A percentile compares a stretch with the other conserved stretches of the same genome.
Evolutionary conservation across 176 grass and related monocot species (phyloP).

Genomic region (Pontederia paniculata): DNA sequence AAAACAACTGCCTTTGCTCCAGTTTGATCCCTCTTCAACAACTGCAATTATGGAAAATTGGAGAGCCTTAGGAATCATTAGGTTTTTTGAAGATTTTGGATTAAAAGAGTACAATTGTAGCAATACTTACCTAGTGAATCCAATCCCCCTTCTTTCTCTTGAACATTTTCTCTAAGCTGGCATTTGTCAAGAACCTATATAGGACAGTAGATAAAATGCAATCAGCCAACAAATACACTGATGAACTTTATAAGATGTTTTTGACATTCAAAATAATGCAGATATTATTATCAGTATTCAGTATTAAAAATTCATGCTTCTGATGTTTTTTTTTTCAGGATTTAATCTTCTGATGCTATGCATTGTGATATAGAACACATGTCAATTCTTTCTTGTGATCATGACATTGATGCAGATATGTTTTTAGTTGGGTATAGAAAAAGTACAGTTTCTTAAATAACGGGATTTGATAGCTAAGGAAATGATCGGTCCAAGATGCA

Average conservation of each 20-base stretch:
- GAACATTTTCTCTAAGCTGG: constrained; percentile 73
- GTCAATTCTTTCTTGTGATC: no score
- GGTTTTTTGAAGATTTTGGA: background rate
- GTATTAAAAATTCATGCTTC: no score
- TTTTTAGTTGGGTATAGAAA: no score
- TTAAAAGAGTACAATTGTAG: background rate
- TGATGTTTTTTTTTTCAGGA: no score
- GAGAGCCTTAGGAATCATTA: background rate
- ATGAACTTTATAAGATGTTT: background rate
- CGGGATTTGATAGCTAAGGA: background rate
- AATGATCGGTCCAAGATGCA: background rate
- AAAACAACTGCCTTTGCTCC: constrained; percentile 96
- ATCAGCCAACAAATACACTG: constrained; percentile 5
- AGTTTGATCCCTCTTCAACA: constrained; percentile 78
- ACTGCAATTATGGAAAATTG: constrained; percentile 23
- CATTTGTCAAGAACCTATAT: constrained; percentile 78
- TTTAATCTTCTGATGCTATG: no score
- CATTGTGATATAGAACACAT: no score
- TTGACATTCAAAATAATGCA: background rate
- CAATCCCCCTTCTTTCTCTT: constrained; percentile 62
- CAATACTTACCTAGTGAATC: constrained; percentile 41
- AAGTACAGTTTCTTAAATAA: no score
- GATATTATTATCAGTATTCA: no score
- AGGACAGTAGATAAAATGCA: constrained; percentile 5
- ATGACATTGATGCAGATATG: no score